Percentiles rank a stretch among this genome's conserved stretches.
phyloP scores from a whole-genome alignment of 1,139 yeast species.

The Yamadazyma aaseri region DNA sequence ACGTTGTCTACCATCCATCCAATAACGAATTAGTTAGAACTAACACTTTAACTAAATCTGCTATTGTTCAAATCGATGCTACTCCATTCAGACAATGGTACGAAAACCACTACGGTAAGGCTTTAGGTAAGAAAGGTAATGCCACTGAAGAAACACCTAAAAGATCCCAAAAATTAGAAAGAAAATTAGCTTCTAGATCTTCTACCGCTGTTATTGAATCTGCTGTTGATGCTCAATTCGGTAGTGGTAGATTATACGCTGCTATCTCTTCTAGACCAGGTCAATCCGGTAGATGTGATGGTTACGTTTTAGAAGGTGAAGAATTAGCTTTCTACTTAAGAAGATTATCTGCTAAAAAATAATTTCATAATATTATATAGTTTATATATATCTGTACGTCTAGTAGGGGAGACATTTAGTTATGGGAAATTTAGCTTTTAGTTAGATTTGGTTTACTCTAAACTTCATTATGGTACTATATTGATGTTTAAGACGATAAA shows the following conservation, averaged over 20 bases:
- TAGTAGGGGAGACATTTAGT: too few relatives aligned
- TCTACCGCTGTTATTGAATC: slow-evolving; percentile 79
- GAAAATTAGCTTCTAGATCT: slow-evolving; percentile 92
- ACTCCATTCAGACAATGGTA: slow-evolving; percentile 99
- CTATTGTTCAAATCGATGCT: slow-evolving; percentile 99
- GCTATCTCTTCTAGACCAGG: slow-evolving; percentile 99
- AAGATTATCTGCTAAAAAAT: slow-evolving; percentile 99
- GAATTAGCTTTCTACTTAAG: slow-evolving; percentile 99
- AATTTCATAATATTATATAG: slow-evolving; percentile 29
- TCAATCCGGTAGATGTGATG: slow-evolving; percentile 99
- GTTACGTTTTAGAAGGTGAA: slow-evolving; percentile 99
- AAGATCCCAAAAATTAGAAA: slow-evolving; percentile 81
- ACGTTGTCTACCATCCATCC: slow-evolving; percentile 98
- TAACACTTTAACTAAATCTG: slow-evolving; percentile 98
- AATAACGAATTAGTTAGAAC: slow-evolving; percentile 99
- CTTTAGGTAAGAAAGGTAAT: slow-evolving; percentile 77
- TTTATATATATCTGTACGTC: slow-evolving; percentile 12
- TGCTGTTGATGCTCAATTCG: slow-evolving; percentile 93
- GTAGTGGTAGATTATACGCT: slow-evolving; percentile 98
- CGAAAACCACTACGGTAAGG: slow-evolving; percentile 96
- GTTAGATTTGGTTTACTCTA: too few relatives aligned
- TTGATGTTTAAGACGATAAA: neutral
- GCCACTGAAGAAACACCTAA: slow-evolving; percentile 50
- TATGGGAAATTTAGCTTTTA: too few relatives aligned
- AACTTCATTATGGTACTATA: slow-evolving; percentile 6